A percentile compares a stretch with the other conserved stretches of the same genome.
Evolutionary conservation across 805 yeast species (phyloP).

Genomic region (Schwanniomyces occidentalis): DNA sequence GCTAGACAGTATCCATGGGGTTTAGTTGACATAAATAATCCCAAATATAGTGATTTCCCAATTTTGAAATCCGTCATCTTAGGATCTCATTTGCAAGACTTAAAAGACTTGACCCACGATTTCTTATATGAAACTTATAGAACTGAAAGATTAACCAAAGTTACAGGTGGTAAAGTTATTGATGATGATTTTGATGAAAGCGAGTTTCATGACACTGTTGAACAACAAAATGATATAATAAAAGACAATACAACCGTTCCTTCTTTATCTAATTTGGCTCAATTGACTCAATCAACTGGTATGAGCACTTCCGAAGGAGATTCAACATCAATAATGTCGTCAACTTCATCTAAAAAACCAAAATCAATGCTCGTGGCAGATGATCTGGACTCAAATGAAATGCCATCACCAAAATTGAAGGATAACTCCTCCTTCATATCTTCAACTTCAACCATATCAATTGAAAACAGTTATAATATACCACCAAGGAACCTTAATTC

Average conservation of each 20-base stretch:
- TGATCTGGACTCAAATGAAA: slow-evolving; percentile 18
- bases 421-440: slow-evolving; percentile 31
- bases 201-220: slow-evolving; percentile 28
- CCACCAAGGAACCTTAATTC: slow-evolving; percentile 20
- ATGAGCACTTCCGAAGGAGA: slow-evolving; percentile 16
- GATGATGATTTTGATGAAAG: slow-evolving; percentile 23
- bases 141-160: slow-evolving; percentile 69
- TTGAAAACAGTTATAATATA: slow-evolving; percentile 16
- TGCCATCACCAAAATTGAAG: slow-evolving; percentile 26
- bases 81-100: slow-evolving; percentile 81
- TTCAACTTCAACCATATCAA: slow-evolving; percentile 29
- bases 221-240: slow-evolving; percentile 12
- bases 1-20: slow-evolving; percentile 83
- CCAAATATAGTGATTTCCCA: slow-evolving; percentile 53
- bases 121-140: slow-evolving; percentile 76
- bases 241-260: slow-evolving; percentile 35
- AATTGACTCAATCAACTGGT: slow-evolving; percentile 30
- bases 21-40: slow-evolving; percentile 52
- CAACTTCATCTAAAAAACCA: slow-evolving; percentile 21
- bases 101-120: slow-evolving; percentile 78
- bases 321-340: slow-evolving; percentile 19
- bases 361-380: slow-evolving; percentile 41
- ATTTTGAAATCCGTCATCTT: slow-evolving; percentile 66
- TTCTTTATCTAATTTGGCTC: slow-evolving; percentile 64
- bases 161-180: slow-evolving; percentile 40